Percentiles rank a stretch among this genome's conserved stretches.
Conservation (phyloP, 345 rosid genomes). For the Raphanus sativus region DNA sequence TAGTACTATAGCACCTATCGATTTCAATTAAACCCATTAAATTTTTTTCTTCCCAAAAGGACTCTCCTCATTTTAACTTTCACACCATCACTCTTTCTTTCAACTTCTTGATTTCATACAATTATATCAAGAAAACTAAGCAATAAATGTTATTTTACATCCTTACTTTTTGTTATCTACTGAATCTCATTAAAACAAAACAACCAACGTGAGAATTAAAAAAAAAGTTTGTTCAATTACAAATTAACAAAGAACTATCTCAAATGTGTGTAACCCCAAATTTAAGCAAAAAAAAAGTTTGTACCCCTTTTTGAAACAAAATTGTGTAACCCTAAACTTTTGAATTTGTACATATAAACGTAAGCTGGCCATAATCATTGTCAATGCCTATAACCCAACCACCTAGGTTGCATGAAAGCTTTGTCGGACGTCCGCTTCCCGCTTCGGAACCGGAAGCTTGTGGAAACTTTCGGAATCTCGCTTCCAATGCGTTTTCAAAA, state of each 20-base stretch:
- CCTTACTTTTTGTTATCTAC: neutral
- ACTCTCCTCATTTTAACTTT: conserved; percentile 19
- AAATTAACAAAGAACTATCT: too few relatives aligned
- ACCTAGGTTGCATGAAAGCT: too few relatives aligned
- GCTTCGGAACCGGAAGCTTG: too few relatives aligned
- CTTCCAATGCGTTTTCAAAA: too few relatives aligned
- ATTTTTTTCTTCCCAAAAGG: neutral
- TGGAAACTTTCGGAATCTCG: too few relatives aligned
- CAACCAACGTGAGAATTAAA: neutral
- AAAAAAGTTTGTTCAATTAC: neutral
- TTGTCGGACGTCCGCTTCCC: too few relatives aligned
- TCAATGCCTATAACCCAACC: neutral
- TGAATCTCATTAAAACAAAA: neutral
- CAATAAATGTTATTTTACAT: neutral
- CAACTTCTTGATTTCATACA: neutral
- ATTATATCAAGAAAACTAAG: neutral
- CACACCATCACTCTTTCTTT: conserved; percentile 21
- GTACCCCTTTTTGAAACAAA: too few relatives aligned
- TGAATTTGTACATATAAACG: neutral
- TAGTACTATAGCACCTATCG: conserved; percentile 17
- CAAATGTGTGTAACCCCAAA: neutral
- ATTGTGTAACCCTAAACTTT: neutral
- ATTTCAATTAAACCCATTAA: conserved; percentile 29
- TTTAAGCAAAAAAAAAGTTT: too few relatives aligned
- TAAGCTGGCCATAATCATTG: neutral